Percentiles rank a stretch among this genome's conserved stretches.
Conservation (phyloP, 306 rosid species). For the Castanea mollissima region DNA sequence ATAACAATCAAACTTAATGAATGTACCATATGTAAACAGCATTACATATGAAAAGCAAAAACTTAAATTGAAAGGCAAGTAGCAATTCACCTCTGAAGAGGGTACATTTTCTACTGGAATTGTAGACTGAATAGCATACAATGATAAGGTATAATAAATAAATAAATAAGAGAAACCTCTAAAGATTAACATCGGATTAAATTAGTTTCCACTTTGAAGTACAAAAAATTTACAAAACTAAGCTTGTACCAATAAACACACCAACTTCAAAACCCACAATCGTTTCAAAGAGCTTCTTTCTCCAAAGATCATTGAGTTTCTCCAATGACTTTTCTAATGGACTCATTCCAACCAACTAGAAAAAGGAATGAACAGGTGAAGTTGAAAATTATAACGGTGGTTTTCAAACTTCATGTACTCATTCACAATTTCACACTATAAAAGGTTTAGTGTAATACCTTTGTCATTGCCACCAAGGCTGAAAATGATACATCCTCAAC, state of each 20-base stretch:
- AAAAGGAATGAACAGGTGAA: slow-evolving; percentile 21
- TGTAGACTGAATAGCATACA: slow-evolving; percentile 58
- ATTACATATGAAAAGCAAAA: background rate
- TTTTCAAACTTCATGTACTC: slow-evolving; percentile 11
- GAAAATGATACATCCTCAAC: slow-evolving; percentile 82
- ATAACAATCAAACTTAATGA: background rate
- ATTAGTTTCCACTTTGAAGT: slow-evolving; percentile 1
- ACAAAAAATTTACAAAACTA: slow-evolving; percentile 55
- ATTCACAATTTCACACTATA: background rate
- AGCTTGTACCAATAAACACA: slow-evolving; percentile 42
- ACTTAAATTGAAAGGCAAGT: background rate
- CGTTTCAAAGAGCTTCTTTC: slow-evolving; percentile 94
- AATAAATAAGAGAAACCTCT: background rate
- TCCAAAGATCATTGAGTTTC: slow-evolving; percentile 94
- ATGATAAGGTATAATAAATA: slow-evolving; percentile 30
- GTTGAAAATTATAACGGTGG: slow-evolving; percentile 19
- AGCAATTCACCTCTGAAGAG: slow-evolving; percentile 54
- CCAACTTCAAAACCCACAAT: slow-evolving; percentile 83
- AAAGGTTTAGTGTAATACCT: slow-evolving; percentile 45
- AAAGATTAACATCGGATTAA: background rate
- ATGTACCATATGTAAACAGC: background rate
- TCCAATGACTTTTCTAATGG: slow-evolving; percentile 90
- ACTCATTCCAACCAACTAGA: slow-evolving; percentile 91
- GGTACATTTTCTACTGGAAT: slow-evolving; percentile 52
- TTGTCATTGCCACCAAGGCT: slow-evolving; percentile 80